Base-by-base conservation (phyloP, 192 early-diverging fungal species). In the Entophlyctis luteolus region DNA sequence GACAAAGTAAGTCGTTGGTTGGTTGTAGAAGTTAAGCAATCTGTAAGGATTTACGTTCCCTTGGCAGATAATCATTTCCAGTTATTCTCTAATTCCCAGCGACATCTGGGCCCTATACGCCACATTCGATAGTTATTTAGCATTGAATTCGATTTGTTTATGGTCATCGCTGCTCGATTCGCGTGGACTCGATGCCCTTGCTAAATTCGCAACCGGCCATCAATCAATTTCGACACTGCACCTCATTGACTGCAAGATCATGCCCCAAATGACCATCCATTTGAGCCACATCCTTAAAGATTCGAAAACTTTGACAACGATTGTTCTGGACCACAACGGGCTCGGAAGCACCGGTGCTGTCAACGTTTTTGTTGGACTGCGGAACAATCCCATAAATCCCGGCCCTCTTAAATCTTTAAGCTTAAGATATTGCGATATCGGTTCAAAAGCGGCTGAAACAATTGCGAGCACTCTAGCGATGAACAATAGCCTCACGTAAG, bases 171-270 rank as follows among this genome's bases (percentile, higher is more conserved):
- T 39, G 31, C 35, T 78, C 20, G 73, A 75, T 20, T 3, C 22
- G 25, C 75, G 68, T 20, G 72, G 65, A 3, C 48, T 78, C 28
- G 73, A 72, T 20, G 73, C 76, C 6, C 32, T 78, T 57, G 53
- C 72, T 33, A 59, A 67, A 32, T 68, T 78, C 59, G 32, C 33
- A 16, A 39, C 63, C 12, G 68, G 68, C 53, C 58, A 60, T 45
- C 73, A 68, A 22, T 68, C 62, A 10, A 45, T 78, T 3, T 31
- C 72, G 8, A 70, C 65, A 22, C 67, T 78, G 14, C 76, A 78
- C 36, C 69, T 78, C 18, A 75, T 78, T 20, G 73, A 75, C 54
- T 78, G 76, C 57, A 39, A 55, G 23, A 72, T 78, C 37, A 76
- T 73, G 4, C 35, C 72, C 0, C 22, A n/a, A 8, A 74, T 65